Conservation (phyloP, 257 asterid genomes). For the Pogostemon cablin region DNA sequence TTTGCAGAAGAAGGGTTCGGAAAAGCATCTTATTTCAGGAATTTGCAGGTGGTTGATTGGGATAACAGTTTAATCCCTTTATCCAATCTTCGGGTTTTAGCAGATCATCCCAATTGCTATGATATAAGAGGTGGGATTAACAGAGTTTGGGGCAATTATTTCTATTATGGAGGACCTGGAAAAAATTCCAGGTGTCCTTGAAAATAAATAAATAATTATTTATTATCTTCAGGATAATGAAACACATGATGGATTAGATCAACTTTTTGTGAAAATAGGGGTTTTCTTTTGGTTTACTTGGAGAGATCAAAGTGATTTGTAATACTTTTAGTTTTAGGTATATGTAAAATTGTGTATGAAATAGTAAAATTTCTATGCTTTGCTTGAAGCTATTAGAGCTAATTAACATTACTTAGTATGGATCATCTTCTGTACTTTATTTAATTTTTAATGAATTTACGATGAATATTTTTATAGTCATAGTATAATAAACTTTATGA, state of each 20-base stretch:
- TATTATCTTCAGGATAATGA: no score
- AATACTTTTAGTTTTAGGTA: constrained; percentile 39
- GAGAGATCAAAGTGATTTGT: constrained; percentile 43
- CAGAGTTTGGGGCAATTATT: constrained; percentile 64
- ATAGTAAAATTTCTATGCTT: constrained; percentile 50
- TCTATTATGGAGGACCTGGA: constrained; percentile 70
- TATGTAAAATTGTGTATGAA: constrained; percentile 52
- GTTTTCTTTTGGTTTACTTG: constrained; percentile 46
- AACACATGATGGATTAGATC: constrained; percentile 7
- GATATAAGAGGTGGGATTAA: constrained; percentile 52
- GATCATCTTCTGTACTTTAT: neutral
- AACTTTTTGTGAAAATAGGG: constrained; percentile 25
- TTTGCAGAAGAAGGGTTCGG: constrained; percentile 64
- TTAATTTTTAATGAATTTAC: no score
- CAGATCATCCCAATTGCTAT: constrained; percentile 56
- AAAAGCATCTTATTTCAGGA: constrained; percentile 59
- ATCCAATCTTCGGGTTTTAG: constrained; percentile 52
- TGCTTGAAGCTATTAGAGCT: neutral
- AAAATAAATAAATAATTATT: constrained; percentile 7
- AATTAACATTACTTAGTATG: neutral
- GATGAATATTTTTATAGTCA: no score
- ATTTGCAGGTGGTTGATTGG: constrained; percentile 59
- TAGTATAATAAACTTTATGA: no score
- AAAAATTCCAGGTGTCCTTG: constrained; percentile 56
- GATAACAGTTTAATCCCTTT: constrained; percentile 52